A percentile compares a stretch with the other conserved stretches of the same genome.
These are phyloP conservation scores for Chrysanthemum makinoi DNA, from an alignment of 129 eudicot species.

Conservation along the genomic window DNA sequence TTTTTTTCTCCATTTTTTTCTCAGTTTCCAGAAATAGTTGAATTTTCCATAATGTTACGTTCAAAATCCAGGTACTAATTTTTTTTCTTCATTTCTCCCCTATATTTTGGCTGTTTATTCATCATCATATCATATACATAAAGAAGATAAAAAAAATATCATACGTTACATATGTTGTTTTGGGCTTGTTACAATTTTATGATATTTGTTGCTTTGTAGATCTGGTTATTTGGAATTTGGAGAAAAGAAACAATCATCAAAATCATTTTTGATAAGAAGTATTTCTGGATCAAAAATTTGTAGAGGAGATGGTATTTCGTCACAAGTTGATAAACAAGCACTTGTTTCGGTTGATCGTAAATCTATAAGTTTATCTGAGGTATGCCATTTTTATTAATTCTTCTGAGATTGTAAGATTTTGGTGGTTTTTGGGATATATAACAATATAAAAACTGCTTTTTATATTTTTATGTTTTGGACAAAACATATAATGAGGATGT, in stretches of 20 bases:
- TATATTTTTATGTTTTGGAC: no score
- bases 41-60: slow-evolving; percentile 45
- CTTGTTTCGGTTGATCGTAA: slow-evolving; percentile 43
- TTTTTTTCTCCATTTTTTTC: slow-evolving; percentile 29
- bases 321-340: slow-evolving; percentile 54
- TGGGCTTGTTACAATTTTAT: neutral
- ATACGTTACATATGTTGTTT: slow-evolving; percentile 19
- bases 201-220: slow-evolving; percentile 36
- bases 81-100: slow-evolving; percentile 8
- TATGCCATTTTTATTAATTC: neutral
- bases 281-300: slow-evolving; percentile 59
- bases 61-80: slow-evolving; percentile 66
- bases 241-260: slow-evolving; percentile 39
- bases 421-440: no score
- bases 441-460: no score
- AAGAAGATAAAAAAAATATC: neutral
- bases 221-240: slow-evolving; percentile 56
- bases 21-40: slow-evolving; percentile 44
- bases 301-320: slow-evolving; percentile 53
- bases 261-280: slow-evolving; percentile 41
- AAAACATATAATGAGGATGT: no score
- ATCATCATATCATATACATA: neutral
- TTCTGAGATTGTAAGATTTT: neutral
- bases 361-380: slow-evolving; percentile 49
- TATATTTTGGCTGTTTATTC: slow-evolving; percentile 8